Percentiles rank a stretch among this genome's conserved stretches.
phyloP scores from a whole-genome alignment of 225 moss, liverwort and hornwort species.

The Sphagnum contortum region DNA sequence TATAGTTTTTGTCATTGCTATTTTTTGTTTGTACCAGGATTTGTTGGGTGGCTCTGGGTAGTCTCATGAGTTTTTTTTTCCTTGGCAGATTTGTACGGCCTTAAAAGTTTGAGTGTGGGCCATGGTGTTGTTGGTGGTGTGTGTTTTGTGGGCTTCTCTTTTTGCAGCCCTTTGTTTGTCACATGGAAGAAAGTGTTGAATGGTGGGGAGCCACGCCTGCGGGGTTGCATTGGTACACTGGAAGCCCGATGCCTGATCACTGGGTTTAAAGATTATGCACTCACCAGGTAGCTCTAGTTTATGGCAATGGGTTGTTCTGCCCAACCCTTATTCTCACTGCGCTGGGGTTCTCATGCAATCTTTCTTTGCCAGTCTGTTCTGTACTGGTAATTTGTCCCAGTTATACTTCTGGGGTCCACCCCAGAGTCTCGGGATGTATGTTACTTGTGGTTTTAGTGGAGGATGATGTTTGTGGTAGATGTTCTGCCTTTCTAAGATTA shows the following conservation, averaged over 20 bases:
- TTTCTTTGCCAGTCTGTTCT: not conserved
- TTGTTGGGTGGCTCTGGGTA: too few species aligned
- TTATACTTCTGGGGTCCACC: too few species aligned
- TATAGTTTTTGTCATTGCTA: slow-evolving; percentile 5
- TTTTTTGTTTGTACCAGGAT: too few species aligned
- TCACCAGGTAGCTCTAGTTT: slow-evolving; percentile 76
- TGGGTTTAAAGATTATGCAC: slow-evolving; percentile 99
- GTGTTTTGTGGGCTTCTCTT: slow-evolving; percentile 35
- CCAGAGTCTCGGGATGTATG: too few species aligned
- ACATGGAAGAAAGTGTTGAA: slow-evolving; percentile 99
- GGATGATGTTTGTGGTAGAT: too few species aligned
- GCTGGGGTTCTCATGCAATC: not conserved
- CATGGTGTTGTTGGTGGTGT: not conserved
- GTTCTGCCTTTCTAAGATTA: too few species aligned
- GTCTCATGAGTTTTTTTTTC: slow-evolving; percentile 1
- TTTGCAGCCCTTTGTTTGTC: slow-evolving; percentile 93
- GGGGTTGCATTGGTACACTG: slow-evolving; percentile 98
- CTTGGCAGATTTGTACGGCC: not conserved
- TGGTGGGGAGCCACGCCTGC: slow-evolving; percentile 98
- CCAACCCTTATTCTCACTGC: not conserved
- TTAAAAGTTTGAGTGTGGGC: slow-evolving; percentile 34
- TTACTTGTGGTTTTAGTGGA: too few species aligned
- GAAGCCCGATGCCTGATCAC: slow-evolving; percentile 95
- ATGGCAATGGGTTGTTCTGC: not conserved
- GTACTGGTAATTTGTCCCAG: too few species aligned